Conservation (phyloP, 2,329 filamentous ascomycete genomes). For the Penicillium griseofulvum region DNA sequence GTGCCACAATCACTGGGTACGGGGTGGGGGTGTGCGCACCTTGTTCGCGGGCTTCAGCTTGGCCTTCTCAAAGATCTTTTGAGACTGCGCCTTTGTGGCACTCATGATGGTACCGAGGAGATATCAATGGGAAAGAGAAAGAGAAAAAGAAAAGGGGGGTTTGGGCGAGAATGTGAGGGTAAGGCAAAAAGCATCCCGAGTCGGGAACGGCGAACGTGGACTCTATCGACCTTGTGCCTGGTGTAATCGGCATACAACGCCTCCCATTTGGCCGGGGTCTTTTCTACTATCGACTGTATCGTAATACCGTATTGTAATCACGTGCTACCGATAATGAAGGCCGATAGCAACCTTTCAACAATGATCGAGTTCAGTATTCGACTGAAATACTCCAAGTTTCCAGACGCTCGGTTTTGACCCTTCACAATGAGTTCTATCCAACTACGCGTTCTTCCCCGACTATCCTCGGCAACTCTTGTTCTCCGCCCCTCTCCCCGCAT, state of each 20-base stretch:
- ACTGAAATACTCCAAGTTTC: neutral
- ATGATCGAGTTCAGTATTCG: neutral
- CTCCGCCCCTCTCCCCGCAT: constrained; percentile 38
- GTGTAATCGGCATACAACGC: constrained; percentile 9
- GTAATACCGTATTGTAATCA: constrained; percentile 6
- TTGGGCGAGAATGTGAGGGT: constrained; percentile 9
- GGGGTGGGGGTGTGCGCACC: constrained; percentile 53
- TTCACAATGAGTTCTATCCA: constrained; percentile 20
- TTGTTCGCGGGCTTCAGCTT: constrained; percentile 94
- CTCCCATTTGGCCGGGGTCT: neutral
- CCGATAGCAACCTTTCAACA: constrained; percentile 8
- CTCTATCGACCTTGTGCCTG: constrained; percentile 14
- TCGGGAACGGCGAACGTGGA: constrained; percentile 40
- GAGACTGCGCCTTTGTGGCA: constrained; percentile 91
- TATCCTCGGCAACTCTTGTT: constrained; percentile 13
- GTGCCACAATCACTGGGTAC: constrained; percentile 14
- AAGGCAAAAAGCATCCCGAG: constrained; percentile 20
- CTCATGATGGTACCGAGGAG: constrained; percentile 46
- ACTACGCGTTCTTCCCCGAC: constrained; percentile 17
- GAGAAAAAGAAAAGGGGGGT: constrained; percentile 12
- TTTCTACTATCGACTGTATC: neutral
- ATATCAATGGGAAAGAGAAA: constrained; percentile 7
- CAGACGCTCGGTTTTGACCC: neutral
- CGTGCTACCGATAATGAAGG: constrained; percentile 5
- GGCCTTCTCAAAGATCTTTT: constrained; percentile 96